Percentiles rank a stretch among this genome's conserved stretches.
Conservation (phyloP, 345 rosid species). For the Theobroma cacao region DNA sequence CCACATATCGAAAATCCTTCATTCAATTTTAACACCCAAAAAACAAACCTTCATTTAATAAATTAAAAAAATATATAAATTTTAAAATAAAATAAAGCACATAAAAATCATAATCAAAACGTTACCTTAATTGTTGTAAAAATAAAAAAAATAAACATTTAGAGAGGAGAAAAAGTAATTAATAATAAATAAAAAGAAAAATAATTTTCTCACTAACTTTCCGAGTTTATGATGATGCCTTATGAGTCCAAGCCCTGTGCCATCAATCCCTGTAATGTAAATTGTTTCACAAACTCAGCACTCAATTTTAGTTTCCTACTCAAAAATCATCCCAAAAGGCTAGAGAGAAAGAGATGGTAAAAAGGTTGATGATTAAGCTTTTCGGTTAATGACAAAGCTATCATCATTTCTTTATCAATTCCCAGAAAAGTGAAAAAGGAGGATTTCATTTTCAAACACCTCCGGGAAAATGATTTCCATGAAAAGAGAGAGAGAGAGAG, state of each 20-base stretch:
- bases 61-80: background rate
- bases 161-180: background rate
- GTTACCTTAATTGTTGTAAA: too few relatives aligned
- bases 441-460: background rate
- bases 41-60: conserved; percentile 25
- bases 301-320: too few relatives aligned
- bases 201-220: conserved; percentile 33
- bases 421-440: too few relatives aligned
- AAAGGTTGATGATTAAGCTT: background rate
- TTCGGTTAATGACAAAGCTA: background rate
- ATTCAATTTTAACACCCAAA: background rate
- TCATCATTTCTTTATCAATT: background rate
- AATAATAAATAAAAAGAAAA: background rate
- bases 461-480: too few relatives aligned
- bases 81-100: too few relatives aligned
- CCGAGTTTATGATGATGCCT: conserved; percentile 55
- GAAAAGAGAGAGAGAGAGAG: background rate
- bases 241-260: conserved; percentile 76
- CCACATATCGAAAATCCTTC: conserved; percentile 68
- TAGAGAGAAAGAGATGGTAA: too few relatives aligned
- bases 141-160: background rate
- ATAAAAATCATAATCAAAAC: too few relatives aligned
- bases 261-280: conserved; percentile 57
- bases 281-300: background rate
- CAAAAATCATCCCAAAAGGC: background rate